Conservation (phyloP, 495 filamentous ascomycete species). For the Aspergillus homomorphus region DNA sequence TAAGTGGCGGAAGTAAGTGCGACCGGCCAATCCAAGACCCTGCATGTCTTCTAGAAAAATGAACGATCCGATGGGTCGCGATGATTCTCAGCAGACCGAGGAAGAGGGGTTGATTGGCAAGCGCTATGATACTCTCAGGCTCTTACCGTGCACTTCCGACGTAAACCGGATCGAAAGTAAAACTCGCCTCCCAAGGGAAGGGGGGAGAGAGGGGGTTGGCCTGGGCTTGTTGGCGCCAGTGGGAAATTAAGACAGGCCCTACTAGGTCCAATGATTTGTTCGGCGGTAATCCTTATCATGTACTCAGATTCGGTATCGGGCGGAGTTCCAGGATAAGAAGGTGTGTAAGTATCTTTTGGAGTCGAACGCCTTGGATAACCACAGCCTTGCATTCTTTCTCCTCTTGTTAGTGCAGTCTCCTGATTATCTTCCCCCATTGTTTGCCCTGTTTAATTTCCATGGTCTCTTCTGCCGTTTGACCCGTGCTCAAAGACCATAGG, state of each 20-base stretch:
- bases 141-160: slow-evolving; percentile 6
- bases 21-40: slow-evolving; percentile 13
- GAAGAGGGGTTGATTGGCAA: slow-evolving; percentile 17
- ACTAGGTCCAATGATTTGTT: slow-evolving; percentile 14
- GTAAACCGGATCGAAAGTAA: slow-evolving; percentile 17
- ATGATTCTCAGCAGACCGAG: slow-evolving; percentile 4
- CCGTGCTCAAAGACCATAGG: neutral
- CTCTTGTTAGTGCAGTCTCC: neutral
- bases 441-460: neutral
- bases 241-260: slow-evolving; percentile 10
- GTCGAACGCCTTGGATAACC: neutral
- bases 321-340: slow-evolving; percentile 12
- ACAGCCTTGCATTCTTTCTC: neutral
- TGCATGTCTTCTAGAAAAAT: slow-evolving; percentile 17
- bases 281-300: slow-evolving; percentile 14
- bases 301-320: slow-evolving; percentile 7
- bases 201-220: slow-evolving; percentile 14
- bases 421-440: neutral
- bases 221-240: slow-evolving; percentile 8
- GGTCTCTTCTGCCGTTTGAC: neutral
- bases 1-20: slow-evolving; percentile 3
- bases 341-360: slow-evolving; percentile 3
- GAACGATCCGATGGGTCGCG: slow-evolving; percentile 12
- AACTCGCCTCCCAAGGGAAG: slow-evolving; percentile 12
- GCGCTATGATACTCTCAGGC: slow-evolving; percentile 10